Evolutionary conservation across 2,329 filamentous ascomycete genomes (phyloP).

Genomic region (Aphanoascus verrucosus): DNA sequence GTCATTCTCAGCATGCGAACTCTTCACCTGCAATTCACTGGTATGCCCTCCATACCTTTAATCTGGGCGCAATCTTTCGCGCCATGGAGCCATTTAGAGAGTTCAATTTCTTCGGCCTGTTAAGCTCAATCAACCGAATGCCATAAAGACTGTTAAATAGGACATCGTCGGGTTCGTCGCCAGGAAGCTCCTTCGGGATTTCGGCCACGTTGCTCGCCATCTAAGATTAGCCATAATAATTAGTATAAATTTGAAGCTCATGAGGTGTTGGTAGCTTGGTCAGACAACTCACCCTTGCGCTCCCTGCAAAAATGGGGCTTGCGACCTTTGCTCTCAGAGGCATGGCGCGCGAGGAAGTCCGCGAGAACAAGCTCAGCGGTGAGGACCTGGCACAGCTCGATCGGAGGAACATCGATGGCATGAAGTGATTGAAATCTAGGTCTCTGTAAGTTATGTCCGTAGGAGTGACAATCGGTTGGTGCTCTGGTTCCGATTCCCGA

Average conservation of each 20-base stretch:
- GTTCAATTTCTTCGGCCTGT: constrained; percentile 85
- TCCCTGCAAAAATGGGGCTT: constrained; percentile 46
- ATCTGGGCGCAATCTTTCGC: constrained; percentile 77
- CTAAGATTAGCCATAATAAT: constrained; percentile 20
- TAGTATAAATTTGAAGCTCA: too few species aligned
- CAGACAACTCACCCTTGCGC: constrained; percentile 41
- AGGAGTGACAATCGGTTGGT: not conserved
- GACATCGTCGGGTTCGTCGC: constrained; percentile 79
- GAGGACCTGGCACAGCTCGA: constrained; percentile 29
- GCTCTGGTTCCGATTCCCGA: not conserved
- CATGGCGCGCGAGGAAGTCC: constrained; percentile 47
- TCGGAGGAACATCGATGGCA: constrained; percentile 36
- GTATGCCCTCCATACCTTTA: constrained; percentile 42
- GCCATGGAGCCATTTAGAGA: constrained; percentile 91
- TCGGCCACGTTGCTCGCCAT: constrained; percentile 32
- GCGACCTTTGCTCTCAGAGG: constrained; percentile 68
- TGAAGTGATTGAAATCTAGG: not conserved
- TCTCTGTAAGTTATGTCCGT: not conserved
- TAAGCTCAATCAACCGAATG: constrained; percentile 83
- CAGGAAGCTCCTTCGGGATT: constrained; percentile 45
- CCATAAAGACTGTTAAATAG: constrained; percentile 83
- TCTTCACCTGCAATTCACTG: not conserved
- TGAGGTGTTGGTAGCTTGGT: too few species aligned
- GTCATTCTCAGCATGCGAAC: constrained; percentile 1
- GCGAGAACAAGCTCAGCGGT: constrained; percentile 40